Evolutionary conservation across 1,284 basidiomycete genomes (phyloP).

Genomic region (Trichosporon ovoides): DNA sequence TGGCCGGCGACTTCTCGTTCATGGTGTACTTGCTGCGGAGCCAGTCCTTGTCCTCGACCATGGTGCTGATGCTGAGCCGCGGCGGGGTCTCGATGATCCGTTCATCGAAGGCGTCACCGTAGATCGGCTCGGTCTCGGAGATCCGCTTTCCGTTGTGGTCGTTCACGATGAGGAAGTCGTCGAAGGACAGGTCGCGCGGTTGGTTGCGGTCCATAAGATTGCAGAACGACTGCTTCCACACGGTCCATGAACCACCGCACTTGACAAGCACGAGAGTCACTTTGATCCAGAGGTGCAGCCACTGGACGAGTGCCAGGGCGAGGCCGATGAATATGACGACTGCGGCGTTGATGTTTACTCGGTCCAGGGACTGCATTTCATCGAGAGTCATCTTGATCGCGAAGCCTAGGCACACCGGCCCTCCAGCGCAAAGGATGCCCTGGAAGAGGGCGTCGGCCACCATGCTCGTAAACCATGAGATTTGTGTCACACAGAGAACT

Average conservation of each 20-base stretch:
- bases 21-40: background rate
- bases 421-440: slow-evolving; percentile 3
- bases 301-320: background rate
- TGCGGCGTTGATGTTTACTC: slow-evolving; percentile 1
- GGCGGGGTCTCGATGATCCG: background rate
- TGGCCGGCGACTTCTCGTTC: slow-evolving; percentile 1
- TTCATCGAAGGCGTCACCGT: background rate
- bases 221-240: slow-evolving; percentile 3
- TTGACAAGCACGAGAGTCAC: background rate
- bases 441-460: slow-evolving; percentile 1
- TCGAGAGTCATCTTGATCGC: background rate
- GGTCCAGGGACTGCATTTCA: background rate
- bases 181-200: background rate
- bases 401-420: background rate
- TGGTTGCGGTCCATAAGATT: slow-evolving; percentile 2
- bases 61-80: background rate
- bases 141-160: background rate
- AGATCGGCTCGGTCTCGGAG: background rate
- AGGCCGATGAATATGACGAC: background rate
- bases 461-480: slow-evolving; percentile 4
- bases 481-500: background rate
- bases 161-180: slow-evolving; percentile 1
- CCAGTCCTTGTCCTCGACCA: background rate
- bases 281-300: slow-evolving; percentile 1
- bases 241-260: background rate